phyloP scores from a whole-genome alignment of 2,329 filamentous ascomycete genomes.

The Onygena corvina region DNA sequence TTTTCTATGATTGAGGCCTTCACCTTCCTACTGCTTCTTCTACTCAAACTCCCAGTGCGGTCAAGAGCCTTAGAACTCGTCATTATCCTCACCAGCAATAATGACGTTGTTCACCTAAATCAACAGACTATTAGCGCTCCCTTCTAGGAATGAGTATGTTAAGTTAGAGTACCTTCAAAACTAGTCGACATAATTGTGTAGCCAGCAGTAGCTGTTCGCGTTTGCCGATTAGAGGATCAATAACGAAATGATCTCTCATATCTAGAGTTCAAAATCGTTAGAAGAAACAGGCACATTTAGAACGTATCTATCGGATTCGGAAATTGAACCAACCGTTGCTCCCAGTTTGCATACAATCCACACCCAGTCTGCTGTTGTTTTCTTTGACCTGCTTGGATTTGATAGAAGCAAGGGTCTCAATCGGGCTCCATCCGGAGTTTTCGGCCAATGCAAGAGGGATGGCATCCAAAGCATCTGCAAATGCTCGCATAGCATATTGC shows the following conservation, averaged over 20 bases:
- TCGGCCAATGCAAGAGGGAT: constrained; percentile 93
- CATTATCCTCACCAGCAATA: constrained; percentile 72
- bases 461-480: constrained; percentile 84
- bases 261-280: constrained; percentile 39
- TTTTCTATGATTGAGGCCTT: no score
- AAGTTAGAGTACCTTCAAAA: constrained; percentile 57
- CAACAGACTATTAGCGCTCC: constrained; percentile 18
- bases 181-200: constrained; percentile 96
- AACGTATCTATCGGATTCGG: not conserved
- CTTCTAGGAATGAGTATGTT: no score
- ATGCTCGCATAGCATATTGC: constrained; percentile 98
- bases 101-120: constrained; percentile 76
- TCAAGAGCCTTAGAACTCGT: constrained; percentile 77
- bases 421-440: constrained; percentile 92
- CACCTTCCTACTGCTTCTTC: no score
- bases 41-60: no score
- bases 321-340: constrained; percentile 57
- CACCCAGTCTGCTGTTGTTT: constrained; percentile 65
- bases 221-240: constrained; percentile 96
- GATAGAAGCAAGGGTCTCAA: constrained; percentile 85
- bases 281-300: not conserved
- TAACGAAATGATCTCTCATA: constrained; percentile 97
- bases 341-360: constrained; percentile 94
- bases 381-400: constrained; percentile 95
- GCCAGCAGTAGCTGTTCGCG: constrained; percentile 91